Percentiles rank a stretch among this genome's conserved stretches.
Evolutionary conservation across 164 flowering plant genomes (phyloP).

Genomic region (Annona cherimola): DNA sequence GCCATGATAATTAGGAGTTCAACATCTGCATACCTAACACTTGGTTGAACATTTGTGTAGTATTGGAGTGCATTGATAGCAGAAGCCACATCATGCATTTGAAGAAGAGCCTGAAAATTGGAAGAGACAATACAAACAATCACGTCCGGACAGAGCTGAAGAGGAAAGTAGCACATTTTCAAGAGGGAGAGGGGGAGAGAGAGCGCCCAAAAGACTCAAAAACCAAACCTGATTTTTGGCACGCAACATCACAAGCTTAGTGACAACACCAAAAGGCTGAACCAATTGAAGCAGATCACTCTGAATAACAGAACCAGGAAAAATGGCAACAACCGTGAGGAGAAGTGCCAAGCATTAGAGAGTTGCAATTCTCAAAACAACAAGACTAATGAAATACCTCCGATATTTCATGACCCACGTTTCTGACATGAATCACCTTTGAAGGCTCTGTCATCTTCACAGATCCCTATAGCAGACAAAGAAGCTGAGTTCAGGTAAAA

Average conservation of each 20-base stretch:
- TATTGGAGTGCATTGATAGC: constrained; percentile 78
- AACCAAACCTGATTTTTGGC: constrained; percentile 91
- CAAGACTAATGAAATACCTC: constrained; percentile 43
- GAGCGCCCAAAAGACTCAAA: neutral
- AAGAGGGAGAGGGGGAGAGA: too few species aligned
- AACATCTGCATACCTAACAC: constrained; percentile 49
- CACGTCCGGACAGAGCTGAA: neutral
- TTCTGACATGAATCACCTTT: constrained; percentile 94
- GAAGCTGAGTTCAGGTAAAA: neutral
- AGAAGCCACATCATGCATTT: constrained; percentile 86
- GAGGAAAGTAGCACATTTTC: neutral
- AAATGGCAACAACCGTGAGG: neutral
- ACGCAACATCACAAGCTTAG: constrained; percentile 91
- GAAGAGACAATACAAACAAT: neutral
- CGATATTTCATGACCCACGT: constrained; percentile 94
- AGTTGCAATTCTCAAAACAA: neutral
- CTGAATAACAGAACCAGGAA: constrained; percentile 31
- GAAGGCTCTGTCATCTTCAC: constrained; percentile 84
- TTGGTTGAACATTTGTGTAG: constrained; percentile 75
- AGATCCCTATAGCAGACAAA: constrained; percentile 17
- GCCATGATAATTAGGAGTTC: neutral
- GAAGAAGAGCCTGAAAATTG: constrained; percentile 74
- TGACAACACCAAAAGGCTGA: constrained; percentile 87
- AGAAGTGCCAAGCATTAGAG: neutral
- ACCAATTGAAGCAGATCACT: constrained; percentile 90